These are phyloP conservation scores for Arctium minus DNA, from an alignment of 129 eudicot genomes.

Conservation along the genomic window DNA sequence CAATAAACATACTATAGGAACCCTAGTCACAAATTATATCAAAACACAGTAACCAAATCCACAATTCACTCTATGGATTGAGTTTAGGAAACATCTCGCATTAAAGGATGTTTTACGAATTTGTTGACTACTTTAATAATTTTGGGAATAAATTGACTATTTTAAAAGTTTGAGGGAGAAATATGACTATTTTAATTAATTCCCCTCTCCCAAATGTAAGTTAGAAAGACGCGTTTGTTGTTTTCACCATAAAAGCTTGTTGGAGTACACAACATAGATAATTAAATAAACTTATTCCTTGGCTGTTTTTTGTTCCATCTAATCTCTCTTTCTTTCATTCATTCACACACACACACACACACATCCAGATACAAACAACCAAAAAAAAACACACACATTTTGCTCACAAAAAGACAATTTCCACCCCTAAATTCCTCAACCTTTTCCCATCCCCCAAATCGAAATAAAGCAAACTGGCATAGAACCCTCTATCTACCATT, in stretches of 20 bases:
- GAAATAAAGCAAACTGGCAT: constrained; percentile 12
- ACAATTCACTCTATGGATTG: too few relatives aligned
- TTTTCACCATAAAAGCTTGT: background rate
- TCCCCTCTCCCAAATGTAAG: too few relatives aligned
- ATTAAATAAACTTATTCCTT: background rate
- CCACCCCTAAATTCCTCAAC: constrained; percentile 26
- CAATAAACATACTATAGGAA: too few relatives aligned
- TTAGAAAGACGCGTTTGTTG: background rate
- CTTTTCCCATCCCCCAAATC: constrained; percentile 19
- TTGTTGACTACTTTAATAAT: too few relatives aligned
- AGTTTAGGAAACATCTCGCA: too few relatives aligned
- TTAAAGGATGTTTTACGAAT: too few relatives aligned
- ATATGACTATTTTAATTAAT: too few relatives aligned
- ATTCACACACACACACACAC: background rate
- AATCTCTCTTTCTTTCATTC: background rate
- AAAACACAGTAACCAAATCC: too few relatives aligned
- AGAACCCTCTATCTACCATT: background rate
- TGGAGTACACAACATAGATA: background rate
- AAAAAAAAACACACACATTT: background rate
- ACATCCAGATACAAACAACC: constrained; percentile 4
- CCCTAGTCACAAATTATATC: too few relatives aligned
- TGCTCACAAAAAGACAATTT: constrained; percentile 15
- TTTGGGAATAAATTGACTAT: too few relatives aligned
- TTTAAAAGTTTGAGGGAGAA: too few relatives aligned
- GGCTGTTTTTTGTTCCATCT: background rate